phyloP scores from a whole-genome alignment of 2,329 filamentous ascomycete genomes.

The Trichoderma polysporum region DNA sequence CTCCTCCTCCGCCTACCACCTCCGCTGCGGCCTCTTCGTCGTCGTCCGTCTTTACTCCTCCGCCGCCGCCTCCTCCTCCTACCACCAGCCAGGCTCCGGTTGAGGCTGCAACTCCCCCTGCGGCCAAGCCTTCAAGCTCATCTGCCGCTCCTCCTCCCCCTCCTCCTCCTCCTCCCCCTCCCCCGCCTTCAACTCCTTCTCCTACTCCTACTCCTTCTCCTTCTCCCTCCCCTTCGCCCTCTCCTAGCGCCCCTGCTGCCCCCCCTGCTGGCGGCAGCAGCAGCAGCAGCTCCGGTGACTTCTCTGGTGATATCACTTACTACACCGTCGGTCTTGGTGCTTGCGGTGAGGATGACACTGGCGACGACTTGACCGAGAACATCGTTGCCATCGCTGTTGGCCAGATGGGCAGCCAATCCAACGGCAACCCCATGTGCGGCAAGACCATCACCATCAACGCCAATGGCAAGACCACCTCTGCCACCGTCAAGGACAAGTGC shows the following conservation, averaged over 20 bases:
- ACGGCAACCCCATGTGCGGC: conserved; percentile 70
- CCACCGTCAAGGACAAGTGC: conserved; percentile 72
- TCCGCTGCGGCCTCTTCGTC: conserved; percentile 13
- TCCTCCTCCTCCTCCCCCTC: conserved; percentile 19
- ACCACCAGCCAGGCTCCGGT: conserved; percentile 25
- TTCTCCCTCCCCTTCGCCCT: conserved; percentile 21
- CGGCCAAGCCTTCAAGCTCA: conserved; percentile 25
- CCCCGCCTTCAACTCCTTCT: conserved; percentile 21
- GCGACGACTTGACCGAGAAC: conserved; percentile 52
- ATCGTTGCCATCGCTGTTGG: conserved; percentile 67
- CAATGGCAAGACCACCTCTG: conserved; percentile 58
- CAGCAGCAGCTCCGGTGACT: conserved; percentile 27
- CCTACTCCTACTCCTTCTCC: conserved; percentile 22
- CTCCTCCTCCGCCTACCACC: conserved; percentile 24
- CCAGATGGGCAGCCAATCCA: conserved; percentile 64
- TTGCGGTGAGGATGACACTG: conserved; percentile 64
- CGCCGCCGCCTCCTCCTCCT: conserved; percentile 27
- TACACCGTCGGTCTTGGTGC: conserved; percentile 67
- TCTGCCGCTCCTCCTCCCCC: conserved; percentile 20
- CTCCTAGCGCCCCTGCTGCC: conserved; percentile 24
- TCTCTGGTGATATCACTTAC: conserved; percentile 69
- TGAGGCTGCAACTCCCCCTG: conserved; percentile 18
- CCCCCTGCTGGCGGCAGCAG: conserved; percentile 21
- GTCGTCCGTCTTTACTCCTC: conserved; percentile 26
- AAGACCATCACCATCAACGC: conserved; percentile 63